phyloP scores from a whole-genome alignment of 1,139 yeast species.

The Candida dubliniensis region DNA sequence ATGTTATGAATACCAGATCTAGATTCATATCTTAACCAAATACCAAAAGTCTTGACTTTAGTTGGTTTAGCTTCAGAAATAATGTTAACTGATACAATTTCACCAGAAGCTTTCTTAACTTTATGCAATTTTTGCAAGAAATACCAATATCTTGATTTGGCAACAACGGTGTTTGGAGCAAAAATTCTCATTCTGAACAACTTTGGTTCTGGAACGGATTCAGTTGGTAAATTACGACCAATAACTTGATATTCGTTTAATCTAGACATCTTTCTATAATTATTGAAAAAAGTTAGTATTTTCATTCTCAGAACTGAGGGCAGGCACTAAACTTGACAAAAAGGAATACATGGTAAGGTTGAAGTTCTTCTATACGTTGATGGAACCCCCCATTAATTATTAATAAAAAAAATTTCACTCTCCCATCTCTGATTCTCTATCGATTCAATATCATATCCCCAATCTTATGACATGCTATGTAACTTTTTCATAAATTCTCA shows the following conservation, averaged over 20 bases:
- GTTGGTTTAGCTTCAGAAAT: conserved; percentile 96
- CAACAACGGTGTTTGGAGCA: conserved; percentile 98
- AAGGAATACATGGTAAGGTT: too few relatives aligned
- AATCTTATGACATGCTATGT: background rate
- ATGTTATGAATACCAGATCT: conserved; percentile 99
- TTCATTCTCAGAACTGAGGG: too few relatives aligned
- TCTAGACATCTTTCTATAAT: conserved; percentile 61
- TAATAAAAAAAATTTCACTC: too few relatives aligned
- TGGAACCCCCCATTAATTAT: too few relatives aligned
- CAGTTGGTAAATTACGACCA: conserved; percentile 99
- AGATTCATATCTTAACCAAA: conserved; percentile 99
- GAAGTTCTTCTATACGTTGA: too few relatives aligned
- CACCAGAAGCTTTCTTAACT: conserved; percentile 99
- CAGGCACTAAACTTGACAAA: too few relatives aligned
- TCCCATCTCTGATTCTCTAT: too few relatives aligned
- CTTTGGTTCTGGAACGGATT: conserved; percentile 98
- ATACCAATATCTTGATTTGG: conserved; percentile 99
- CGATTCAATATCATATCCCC: too few relatives aligned
- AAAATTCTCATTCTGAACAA: conserved; percentile 99
- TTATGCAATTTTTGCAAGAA: conserved; percentile 98
- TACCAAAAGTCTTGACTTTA: conserved; percentile 99
- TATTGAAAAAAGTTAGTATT: conserved; percentile 10
- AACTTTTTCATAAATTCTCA: background rate
- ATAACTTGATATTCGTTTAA: conserved; percentile 99
- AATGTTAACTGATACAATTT: conserved; percentile 88